phyloP scores from a whole-genome alignment of 495 filamentous ascomycete genomes.

The Paragyromitra xinjiangensis region DNA sequence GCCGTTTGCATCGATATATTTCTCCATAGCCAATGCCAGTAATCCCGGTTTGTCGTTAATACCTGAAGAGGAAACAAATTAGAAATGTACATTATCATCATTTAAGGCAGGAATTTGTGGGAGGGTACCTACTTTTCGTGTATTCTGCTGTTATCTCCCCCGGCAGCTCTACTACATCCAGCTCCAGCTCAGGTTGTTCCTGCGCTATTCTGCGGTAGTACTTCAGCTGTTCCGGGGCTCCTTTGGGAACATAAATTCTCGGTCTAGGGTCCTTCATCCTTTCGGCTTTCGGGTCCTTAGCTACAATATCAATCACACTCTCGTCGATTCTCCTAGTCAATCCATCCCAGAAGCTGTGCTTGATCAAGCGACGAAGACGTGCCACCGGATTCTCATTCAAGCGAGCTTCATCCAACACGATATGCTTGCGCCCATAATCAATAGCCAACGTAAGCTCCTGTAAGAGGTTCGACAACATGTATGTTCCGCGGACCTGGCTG shows the following conservation, averaged over 20 bases:
- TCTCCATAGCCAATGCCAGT: conserved; percentile 88
- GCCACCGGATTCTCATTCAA: conserved; percentile 92
- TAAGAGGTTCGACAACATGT: conserved; percentile 92
- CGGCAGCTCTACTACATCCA: conserved; percentile 83
- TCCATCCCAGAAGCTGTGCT: conserved; percentile 86
- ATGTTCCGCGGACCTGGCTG: conserved; percentile 89
- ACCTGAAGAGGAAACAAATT: conserved; percentile 58
- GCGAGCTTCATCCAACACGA: conserved; percentile 85
- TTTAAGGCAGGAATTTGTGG: neutral
- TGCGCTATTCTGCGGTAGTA: conserved; percentile 83
- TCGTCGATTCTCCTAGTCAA: conserved; percentile 88
- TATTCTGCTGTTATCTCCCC: conserved; percentile 79
- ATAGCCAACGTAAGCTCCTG: conserved; percentile 92
- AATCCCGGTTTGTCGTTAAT: conserved; percentile 88
- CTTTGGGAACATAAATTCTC: conserved; percentile 89
- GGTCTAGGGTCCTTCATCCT: conserved; percentile 87
- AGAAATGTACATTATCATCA: conserved; percentile 5
- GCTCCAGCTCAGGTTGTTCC: conserved; percentile 77
- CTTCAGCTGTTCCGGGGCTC: conserved; percentile 83
- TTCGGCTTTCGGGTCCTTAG: conserved; percentile 81
- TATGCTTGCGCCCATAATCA: conserved; percentile 80
- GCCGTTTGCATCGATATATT: conserved; percentile 70
- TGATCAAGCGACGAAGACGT: conserved; percentile 83
- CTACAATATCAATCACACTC: conserved; percentile 83
- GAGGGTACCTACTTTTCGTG: conserved; percentile 63